These are phyloP conservation scores for Scytalidium lignicola DNA, from an alignment of 2,329 filamentous ascomycete species.

Conservation along the genomic window DNA sequence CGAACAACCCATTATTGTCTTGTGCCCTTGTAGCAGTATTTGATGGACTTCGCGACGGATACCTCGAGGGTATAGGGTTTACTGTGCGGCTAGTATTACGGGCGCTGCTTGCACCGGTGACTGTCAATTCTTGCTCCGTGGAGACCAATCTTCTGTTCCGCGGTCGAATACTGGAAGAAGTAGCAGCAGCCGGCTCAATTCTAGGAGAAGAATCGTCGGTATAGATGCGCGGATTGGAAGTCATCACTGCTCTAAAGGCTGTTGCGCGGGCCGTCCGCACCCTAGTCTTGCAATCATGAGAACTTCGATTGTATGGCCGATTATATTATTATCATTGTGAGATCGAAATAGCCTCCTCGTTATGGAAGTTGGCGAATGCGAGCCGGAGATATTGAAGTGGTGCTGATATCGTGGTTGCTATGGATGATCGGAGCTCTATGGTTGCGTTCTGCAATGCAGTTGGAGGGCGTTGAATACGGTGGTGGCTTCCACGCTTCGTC, in stretches of 20 bases:
- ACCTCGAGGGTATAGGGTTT: slow-evolving; percentile 44
- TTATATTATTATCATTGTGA: background rate
- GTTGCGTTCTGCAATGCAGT: background rate
- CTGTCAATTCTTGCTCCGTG: slow-evolving; percentile 25
- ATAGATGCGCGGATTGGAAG: slow-evolving; percentile 8
- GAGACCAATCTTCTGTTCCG: slow-evolving; percentile 23
- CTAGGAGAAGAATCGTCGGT: slow-evolving; percentile 4
- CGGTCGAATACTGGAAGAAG: slow-evolving; percentile 20
- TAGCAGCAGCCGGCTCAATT: slow-evolving; percentile 1
- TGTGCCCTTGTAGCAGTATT: slow-evolving; percentile 5
- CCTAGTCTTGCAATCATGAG: slow-evolving; percentile 16
- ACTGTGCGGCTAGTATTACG: slow-evolving; percentile 37
- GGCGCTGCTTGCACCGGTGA: slow-evolving; percentile 25
- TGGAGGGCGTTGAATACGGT: background rate
- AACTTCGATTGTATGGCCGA: slow-evolving; percentile 4
- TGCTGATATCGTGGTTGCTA: background rate
- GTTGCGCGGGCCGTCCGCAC: slow-evolving; percentile 17
- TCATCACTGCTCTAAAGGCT: slow-evolving; percentile 3
- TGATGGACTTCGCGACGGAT: slow-evolving; percentile 20
- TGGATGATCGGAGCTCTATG: background rate
- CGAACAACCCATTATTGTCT: slow-evolving; percentile 5
- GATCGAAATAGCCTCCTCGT: background rate
- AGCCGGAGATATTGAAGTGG: background rate
- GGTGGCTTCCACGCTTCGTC: background rate
- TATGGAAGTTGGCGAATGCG: background rate